Conservation (phyloP, 2,329 filamentous ascomycete genomes). For the Neonectria sp. region DNA sequence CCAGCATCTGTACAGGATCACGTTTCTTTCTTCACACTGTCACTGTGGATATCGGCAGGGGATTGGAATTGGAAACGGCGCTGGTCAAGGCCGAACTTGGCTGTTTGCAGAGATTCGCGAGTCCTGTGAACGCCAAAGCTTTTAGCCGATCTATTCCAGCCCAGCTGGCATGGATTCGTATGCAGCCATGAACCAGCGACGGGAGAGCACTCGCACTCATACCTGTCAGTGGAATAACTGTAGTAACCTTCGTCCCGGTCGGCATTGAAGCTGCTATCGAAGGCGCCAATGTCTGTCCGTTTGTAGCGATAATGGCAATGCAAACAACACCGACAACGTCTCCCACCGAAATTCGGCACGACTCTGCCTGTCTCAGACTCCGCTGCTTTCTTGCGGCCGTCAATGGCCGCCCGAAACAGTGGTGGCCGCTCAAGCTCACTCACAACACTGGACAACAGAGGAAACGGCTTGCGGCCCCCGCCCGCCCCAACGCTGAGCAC, state of each 20-base stretch:
- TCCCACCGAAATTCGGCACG: too few relatives aligned
- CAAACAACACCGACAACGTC: too few relatives aligned
- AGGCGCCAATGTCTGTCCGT: conserved; percentile 49
- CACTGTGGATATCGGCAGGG: conserved; percentile 64
- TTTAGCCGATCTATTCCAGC: conserved; percentile 34
- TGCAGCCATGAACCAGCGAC: neutral
- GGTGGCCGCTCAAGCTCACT: too few relatives aligned
- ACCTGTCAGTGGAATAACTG: conserved; percentile 59
- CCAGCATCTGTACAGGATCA: conserved; percentile 62
- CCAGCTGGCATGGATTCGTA: conserved; percentile 1
- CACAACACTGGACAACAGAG: too few relatives aligned
- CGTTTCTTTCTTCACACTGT: conserved; percentile 69
- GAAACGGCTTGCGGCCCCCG: too few relatives aligned
- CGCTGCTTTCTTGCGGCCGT: too few relatives aligned
- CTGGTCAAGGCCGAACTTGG: conserved; percentile 65
- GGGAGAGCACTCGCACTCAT: conserved; percentile 29
- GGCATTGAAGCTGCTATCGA: conserved; percentile 42
- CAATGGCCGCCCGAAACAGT: too few relatives aligned
- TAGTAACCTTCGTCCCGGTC: conserved; percentile 62
- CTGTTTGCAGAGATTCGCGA: conserved; percentile 55
- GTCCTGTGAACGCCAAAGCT: conserved; percentile 49
- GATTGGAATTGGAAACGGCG: conserved; percentile 65
- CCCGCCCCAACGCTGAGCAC: too few relatives aligned
- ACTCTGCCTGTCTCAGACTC: too few relatives aligned
- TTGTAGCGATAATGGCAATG: too few relatives aligned